Percentiles rank a stretch among this genome's conserved stretches.
Conservation (phyloP, 352 stramenopile genomes). For the Aphanomyces stellatus region DNA sequence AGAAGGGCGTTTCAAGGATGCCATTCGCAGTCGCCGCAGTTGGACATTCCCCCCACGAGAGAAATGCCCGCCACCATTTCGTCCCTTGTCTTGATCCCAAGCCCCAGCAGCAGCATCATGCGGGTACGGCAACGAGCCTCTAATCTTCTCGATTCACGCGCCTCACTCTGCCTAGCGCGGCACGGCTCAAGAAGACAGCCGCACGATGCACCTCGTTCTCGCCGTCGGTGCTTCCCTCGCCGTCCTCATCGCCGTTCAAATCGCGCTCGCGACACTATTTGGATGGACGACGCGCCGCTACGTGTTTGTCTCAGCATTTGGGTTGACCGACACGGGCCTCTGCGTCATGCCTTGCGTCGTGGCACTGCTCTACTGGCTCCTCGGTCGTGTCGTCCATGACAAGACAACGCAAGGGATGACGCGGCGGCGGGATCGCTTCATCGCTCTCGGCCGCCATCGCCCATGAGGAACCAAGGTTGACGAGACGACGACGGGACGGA, state of each 20-base stretch:
- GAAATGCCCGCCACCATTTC: too few species aligned
- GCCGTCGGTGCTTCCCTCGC: background rate
- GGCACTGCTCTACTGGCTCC: background rate
- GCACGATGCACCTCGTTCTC: background rate
- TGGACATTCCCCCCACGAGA: too few species aligned
- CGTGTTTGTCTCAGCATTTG: slow-evolving; percentile 14
- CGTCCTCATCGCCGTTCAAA: background rate
- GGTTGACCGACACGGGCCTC: slow-evolving; percentile 6
- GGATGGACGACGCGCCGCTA: background rate
- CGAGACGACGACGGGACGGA: background rate
- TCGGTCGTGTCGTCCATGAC: too few species aligned
- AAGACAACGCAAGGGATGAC: background rate
- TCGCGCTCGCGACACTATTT: background rate
- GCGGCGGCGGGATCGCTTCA: background rate
- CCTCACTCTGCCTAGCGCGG: too few species aligned
- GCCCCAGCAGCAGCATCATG: too few species aligned
- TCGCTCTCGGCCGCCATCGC: background rate
- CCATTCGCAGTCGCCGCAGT: too few species aligned
- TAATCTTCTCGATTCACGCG: background rate
- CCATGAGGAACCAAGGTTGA: too few species aligned
- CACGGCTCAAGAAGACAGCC: too few species aligned
- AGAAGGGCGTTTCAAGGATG: too few species aligned
- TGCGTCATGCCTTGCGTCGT: background rate
- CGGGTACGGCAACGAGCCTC: too few species aligned
- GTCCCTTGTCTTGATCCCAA: background rate